Conservation (phyloP, 2,329 filamentous ascomycete genomes). For the Ceratocystis cubensis region DNA sequence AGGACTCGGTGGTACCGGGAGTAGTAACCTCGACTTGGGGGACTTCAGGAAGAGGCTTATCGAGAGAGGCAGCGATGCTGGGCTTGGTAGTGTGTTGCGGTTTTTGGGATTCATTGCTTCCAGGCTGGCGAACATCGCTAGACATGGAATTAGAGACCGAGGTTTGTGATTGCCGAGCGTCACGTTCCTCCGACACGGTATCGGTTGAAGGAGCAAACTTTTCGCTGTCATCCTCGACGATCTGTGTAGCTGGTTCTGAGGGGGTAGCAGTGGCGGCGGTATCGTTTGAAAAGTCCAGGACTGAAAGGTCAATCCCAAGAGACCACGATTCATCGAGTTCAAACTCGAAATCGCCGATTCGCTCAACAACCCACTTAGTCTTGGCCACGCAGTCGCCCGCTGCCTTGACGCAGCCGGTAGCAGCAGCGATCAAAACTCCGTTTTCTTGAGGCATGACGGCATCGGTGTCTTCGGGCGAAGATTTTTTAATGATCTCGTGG, state of each 20-base stretch:
- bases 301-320: constrained; percentile 43
- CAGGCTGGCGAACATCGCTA: constrained; percentile 17
- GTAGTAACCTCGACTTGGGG: constrained; percentile 37
- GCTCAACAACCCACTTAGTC: constrained; percentile 71
- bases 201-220: not conserved
- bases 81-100: constrained; percentile 29
- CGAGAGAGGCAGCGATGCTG: constrained; percentile 35
- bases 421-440: constrained; percentile 59
- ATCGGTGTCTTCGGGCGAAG: constrained; percentile 58
- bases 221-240: constrained; percentile 24
- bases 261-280: constrained; percentile 22
- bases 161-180: constrained; percentile 21
- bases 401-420: constrained; percentile 76
- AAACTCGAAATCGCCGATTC: constrained; percentile 82
- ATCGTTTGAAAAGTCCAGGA: constrained; percentile 35
- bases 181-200: not conserved
- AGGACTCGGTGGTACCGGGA: constrained; percentile 28
- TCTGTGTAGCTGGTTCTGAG: not conserved
- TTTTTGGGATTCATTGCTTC: constrained; percentile 1
- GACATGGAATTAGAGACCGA: constrained; percentile 8
- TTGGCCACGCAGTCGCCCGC: constrained; percentile 86
- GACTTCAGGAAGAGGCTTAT: constrained; percentile 57
- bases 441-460: constrained; percentile 72
- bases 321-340: constrained; percentile 46
- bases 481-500: constrained; percentile 60